Percentiles rank a stretch among this genome's conserved stretches.
phyloP scores from a whole-genome alignment of 768 basidiomycete species.

The Rhodotorula diobovata region DNA sequence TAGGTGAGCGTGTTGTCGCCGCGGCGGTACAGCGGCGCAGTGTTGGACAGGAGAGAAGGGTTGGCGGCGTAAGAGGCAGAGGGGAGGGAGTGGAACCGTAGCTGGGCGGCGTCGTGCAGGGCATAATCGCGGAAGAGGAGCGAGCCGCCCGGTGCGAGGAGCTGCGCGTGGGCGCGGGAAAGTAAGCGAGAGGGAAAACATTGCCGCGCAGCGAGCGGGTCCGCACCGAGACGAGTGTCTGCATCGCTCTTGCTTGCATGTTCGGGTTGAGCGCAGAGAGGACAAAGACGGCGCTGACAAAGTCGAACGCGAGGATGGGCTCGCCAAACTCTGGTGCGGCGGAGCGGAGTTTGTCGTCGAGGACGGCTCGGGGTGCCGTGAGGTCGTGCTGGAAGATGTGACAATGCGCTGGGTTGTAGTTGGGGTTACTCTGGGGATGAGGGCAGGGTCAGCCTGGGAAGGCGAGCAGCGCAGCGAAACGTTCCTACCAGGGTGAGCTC shows the following conservation, averaged over 20 bases:
- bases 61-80: slow-evolving; percentile 28
- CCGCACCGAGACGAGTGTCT: slow-evolving; percentile 13
- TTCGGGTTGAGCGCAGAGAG: slow-evolving; percentile 31
- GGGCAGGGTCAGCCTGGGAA: not conserved
- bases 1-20: slow-evolving; percentile 37
- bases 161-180: not conserved
- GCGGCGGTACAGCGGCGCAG: slow-evolving; percentile 22
- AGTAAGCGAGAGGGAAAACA: too few relatives aligned
- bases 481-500: slow-evolving; percentile 19
- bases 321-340: slow-evolving; percentile 11
- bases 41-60: slow-evolving; percentile 26
- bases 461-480: too few relatives aligned
- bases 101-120: slow-evolving; percentile 33
- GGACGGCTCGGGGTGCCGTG: slow-evolving; percentile 4
- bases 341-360: not conserved
- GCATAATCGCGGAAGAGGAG: slow-evolving; percentile 39
- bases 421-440: slow-evolving; percentile 12
- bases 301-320: slow-evolving; percentile 7
- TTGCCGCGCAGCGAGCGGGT: not conserved
- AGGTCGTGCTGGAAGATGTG: slow-evolving; percentile 38
- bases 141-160: slow-evolving; percentile 29
- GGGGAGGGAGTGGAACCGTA: slow-evolving; percentile 35
- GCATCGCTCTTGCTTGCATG: slow-evolving; percentile 8
- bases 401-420: slow-evolving; percentile 6
- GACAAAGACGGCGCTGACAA: slow-evolving; percentile 35